Evolutionary conservation across 1,139 yeast genomes (phyloP), one percentile per base, ranked within the genome.

Genomic region (Yamadazyma taylorii): DNA sequence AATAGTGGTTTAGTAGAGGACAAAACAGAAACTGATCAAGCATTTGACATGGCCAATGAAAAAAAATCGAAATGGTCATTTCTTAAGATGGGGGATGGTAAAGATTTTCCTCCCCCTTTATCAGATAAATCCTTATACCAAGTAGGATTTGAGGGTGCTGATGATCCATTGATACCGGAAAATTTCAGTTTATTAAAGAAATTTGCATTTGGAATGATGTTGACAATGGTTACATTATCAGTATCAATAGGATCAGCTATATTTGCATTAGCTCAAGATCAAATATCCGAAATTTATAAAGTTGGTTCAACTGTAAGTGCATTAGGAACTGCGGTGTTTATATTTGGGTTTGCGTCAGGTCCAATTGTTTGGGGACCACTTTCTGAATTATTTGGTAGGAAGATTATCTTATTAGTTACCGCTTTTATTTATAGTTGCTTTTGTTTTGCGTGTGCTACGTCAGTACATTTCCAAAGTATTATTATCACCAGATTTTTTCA

Each of bases 191-290:
- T 60, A 19, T 26, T 33, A 24, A 56, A 51, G 22, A 73, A 73
- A 46, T 15, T 65, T 3, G 21, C 48, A 3, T 53, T 50, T 11
- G 54, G 62, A 33, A 41, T 47, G 3, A 50, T 60, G 15, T 58
- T 67, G n/a, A 73, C 64, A 7, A 51, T 59, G 38, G 40, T 56
- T 30, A 71, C 73, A 1, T 54, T 67, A 36, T 46, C 60, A 17
- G 58, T 62, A 77, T 84, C 57, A 73, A 81, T 48, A 61, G 73
- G 73, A 24, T 64, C 71, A 10, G 73, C 74, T 27, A 61, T 69
- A 60, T 68, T 67, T 44, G 56, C 73, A 3, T 64, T 56, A 28
- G 55, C 63, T 7, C 41, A 56, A 12, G 42, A 43, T 4, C 53
- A 49, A 7, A 42, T 69, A 7, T 49, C 51, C 54, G 42, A 41